Evolutionary conservation across 441 rosid species (phyloP).

Genomic region (Theobroma grandiflorum): DNA sequence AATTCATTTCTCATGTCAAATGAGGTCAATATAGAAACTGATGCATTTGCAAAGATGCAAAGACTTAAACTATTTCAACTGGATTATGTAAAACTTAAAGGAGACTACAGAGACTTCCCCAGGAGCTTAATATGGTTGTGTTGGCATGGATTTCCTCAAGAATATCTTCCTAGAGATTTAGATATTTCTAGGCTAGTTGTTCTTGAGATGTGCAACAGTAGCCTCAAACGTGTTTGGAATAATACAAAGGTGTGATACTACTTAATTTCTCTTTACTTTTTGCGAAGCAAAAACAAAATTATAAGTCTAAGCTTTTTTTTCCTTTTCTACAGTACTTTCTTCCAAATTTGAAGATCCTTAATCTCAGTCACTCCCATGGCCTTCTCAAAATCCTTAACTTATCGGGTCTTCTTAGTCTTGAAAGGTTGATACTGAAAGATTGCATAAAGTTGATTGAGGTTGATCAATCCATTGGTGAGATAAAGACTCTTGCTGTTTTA

Average conservation of each 20-base stretch:
- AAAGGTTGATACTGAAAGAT: slow-evolving; percentile 30
- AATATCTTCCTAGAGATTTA: too few relatives aligned
- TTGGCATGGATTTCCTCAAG: too few relatives aligned
- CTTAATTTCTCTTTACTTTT: neutral
- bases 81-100: too few relatives aligned
- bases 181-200: neutral
- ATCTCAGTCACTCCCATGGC: slow-evolving; percentile 15
- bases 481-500: neutral
- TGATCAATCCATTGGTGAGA: slow-evolving; percentile 37
- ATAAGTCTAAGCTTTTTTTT: neutral
- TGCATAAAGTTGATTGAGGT: slow-evolving; percentile 44
- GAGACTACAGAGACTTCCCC: too few relatives aligned
- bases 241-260: neutral
- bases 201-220: neutral
- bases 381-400: slow-evolving; percentile 20
- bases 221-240: neutral
- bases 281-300: neutral
- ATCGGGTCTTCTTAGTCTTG: slow-evolving; percentile 27
- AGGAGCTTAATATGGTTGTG: too few relatives aligned
- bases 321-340: neutral
- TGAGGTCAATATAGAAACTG: slow-evolving; percentile 24
- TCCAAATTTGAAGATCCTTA: neutral
- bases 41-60: neutral
- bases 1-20: neutral
- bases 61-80: neutral